Evolutionary conservation across 345 rosid species (phyloP), one percentile per base, ranked within the genome.

Genomic region (Salix viminalis): DNA sequence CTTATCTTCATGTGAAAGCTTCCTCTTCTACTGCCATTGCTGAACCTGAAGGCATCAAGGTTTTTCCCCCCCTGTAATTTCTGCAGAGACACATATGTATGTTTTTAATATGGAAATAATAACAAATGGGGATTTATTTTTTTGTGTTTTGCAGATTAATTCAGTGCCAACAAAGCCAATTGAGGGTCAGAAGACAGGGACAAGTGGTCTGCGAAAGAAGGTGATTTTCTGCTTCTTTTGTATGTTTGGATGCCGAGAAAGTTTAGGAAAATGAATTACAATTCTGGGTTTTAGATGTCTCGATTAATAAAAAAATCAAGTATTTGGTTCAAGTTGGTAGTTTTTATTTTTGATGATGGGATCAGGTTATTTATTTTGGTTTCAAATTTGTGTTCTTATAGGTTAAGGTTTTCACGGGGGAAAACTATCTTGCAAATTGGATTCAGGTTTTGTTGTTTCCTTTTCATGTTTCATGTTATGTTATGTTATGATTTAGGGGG

Each of bases 361-460:
- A 19, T 0, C n/a, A 52, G n/a, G 58, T 52, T n/a, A 19, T 52
- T 52, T 52, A 52, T 6, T 52, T n/a, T 52, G 62, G 62, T 58
- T 58, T 58, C 28, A n/a, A 58, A 58, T 58, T 58, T 58, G 24
- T 58, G 62, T n/a, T 69, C 46, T 54, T 81, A 76, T 48, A 93
- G 97, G 95, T 96, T 80, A 90, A 96, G 87, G 94, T 92, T 82
- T 96, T 93, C 83, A 86, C 81, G 92, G 78, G 87, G 82, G 98
- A 92, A 60, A 93, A 96, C 80, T 96, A 90, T 82, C 94, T 93
- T 41, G 94, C 94, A 11, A 93, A 96, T 82, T 93, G 99, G 98
- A 92, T 96, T 74, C 98, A 96, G 98, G 98, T 94, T 74, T 76
- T 74, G 77, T 75, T 54, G 37, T 14, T 75, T 76, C 23, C 24